phyloP scores from a whole-genome alignment of 2,329 filamentous ascomycete species.

The Pseudocercospora musae region DNA sequence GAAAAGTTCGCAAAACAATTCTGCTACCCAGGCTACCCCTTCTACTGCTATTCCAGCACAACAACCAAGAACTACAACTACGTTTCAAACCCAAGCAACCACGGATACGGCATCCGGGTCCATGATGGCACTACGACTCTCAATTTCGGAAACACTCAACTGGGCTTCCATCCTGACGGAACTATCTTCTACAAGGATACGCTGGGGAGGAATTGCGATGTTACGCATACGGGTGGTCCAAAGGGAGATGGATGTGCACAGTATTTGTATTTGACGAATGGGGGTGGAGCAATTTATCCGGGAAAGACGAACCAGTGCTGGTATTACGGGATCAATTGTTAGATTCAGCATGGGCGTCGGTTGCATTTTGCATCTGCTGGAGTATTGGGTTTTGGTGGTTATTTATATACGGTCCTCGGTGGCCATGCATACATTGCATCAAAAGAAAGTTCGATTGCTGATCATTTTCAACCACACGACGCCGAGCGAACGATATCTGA shows the following conservation, averaged over 20 bases:
- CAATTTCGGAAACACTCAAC: neutral
- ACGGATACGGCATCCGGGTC: neutral
- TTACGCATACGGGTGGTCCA: neutral
- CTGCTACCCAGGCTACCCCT: neutral
- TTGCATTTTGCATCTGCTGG: too few relatives aligned
- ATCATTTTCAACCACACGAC: too few relatives aligned
- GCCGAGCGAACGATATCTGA: too few relatives aligned
- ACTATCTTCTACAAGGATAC: neutral
- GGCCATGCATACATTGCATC: too few relatives aligned
- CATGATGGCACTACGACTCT: neutral
- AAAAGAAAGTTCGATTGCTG: too few relatives aligned
- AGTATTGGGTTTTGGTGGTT: neutral
- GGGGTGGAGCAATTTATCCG: neutral
- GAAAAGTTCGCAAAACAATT: neutral
- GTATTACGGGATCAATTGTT: neutral
- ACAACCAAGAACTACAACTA: too few relatives aligned
- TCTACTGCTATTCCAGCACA: neutral
- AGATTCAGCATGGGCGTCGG: too few relatives aligned
- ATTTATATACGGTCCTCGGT: too few relatives aligned
- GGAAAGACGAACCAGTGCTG: neutral
- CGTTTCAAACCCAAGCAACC: neutral
- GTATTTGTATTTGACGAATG: neutral
- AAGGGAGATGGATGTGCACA: neutral
- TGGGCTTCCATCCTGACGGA: neutral
- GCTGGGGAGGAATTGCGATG: neutral